Evolutionary conservation across 768 basidiomycete genomes (phyloP).

Genomic region (Astraeus odoratus): DNA sequence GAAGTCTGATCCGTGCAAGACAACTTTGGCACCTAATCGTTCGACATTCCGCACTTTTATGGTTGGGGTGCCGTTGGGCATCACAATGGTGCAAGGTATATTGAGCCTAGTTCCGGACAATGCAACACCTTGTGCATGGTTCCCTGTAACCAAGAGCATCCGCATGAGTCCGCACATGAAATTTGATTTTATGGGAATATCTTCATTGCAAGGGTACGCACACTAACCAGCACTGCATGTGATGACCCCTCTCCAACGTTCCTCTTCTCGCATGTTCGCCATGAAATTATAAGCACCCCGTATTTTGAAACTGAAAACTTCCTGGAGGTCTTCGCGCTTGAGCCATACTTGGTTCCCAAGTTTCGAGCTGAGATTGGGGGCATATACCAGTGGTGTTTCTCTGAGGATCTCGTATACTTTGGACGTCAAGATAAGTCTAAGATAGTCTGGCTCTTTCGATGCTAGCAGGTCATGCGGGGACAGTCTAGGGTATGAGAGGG

Average conservation of each 20-base stretch:
- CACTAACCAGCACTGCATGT: slow-evolving; percentile 97
- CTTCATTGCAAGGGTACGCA: slow-evolving; percentile 33
- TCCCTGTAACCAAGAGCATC: slow-evolving; percentile 48
- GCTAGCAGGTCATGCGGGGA: slow-evolving; percentile 57
- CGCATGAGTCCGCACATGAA: neutral
- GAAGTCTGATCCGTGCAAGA: slow-evolving; percentile 88
- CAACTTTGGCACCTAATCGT: slow-evolving; percentile 91
- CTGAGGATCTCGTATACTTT: slow-evolving; percentile 87
- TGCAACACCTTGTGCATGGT: slow-evolving; percentile 98
- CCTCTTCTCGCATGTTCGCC: slow-evolving; percentile 80
- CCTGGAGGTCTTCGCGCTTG: slow-evolving; percentile 94
- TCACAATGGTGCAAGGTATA: slow-evolving; percentile 97
- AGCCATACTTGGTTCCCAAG: slow-evolving; percentile 93
- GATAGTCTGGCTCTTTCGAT: slow-evolving; percentile 74
- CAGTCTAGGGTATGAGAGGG: slow-evolving; percentile 61
- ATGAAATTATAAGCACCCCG: slow-evolving; percentile 98
- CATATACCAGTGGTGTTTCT: slow-evolving; percentile 85
- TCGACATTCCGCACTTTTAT: slow-evolving; percentile 96
- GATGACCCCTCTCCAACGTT: slow-evolving; percentile 95
- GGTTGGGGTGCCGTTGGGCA: slow-evolving; percentile 90
- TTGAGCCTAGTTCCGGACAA: slow-evolving; percentile 82
- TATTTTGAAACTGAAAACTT: slow-evolving; percentile 99
- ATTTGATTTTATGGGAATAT: neutral
- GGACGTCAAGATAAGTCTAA: slow-evolving; percentile 79
- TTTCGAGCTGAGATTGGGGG: slow-evolving; percentile 78